Percentiles rank a stretch among this genome's conserved stretches.
These are phyloP conservation scores for Xylaria acuta DNA, from an alignment of 495 filamentous ascomycete genomes.

Conservation along the genomic window DNA sequence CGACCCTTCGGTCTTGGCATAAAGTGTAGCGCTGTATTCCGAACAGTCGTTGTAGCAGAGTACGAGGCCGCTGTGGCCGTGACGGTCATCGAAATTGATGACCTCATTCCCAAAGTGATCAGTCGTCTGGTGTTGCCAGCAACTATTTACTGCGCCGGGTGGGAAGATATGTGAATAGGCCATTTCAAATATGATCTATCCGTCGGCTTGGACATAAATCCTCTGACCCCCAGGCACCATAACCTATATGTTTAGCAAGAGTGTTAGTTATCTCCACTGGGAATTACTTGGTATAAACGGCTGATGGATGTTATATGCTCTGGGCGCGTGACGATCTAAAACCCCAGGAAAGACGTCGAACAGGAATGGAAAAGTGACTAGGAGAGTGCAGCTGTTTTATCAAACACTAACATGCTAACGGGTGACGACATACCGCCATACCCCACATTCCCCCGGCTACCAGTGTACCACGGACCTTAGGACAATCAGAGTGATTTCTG, in stretches of 20 bases:
- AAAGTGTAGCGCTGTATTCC: slow-evolving; percentile 27
- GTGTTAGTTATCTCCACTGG: slow-evolving; percentile 10
- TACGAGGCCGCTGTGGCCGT: slow-evolving; percentile 29
- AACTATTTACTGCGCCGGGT: slow-evolving; percentile 53
- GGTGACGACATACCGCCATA: slow-evolving; percentile 33
- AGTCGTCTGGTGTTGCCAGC: slow-evolving; percentile 45
- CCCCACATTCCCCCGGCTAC: slow-evolving; percentile 27
- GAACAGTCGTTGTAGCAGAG: slow-evolving; percentile 31
- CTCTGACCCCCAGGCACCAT: slow-evolving; percentile 70
- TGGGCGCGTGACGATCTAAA: neutral
- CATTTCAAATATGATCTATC: slow-evolving; percentile 64
- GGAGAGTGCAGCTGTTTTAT: neutral
- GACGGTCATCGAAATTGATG: slow-evolving; percentile 33
- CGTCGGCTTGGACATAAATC: slow-evolving; percentile 64
- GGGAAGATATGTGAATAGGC: slow-evolving; percentile 66
- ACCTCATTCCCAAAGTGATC: slow-evolving; percentile 14
- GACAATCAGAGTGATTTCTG: slow-evolving; percentile 20
- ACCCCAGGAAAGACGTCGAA: neutral
- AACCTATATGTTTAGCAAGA: slow-evolving; percentile 43
- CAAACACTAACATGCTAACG: neutral
- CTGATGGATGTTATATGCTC: neutral
- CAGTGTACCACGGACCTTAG: slow-evolving; percentile 32
- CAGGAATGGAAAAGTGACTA: neutral
- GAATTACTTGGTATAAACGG: neutral
- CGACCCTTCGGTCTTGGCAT: slow-evolving; percentile 25